Evolutionary conservation across 1,284 basidiomycete genomes (phyloP).

Genomic region (Malassezia caprae): DNA sequence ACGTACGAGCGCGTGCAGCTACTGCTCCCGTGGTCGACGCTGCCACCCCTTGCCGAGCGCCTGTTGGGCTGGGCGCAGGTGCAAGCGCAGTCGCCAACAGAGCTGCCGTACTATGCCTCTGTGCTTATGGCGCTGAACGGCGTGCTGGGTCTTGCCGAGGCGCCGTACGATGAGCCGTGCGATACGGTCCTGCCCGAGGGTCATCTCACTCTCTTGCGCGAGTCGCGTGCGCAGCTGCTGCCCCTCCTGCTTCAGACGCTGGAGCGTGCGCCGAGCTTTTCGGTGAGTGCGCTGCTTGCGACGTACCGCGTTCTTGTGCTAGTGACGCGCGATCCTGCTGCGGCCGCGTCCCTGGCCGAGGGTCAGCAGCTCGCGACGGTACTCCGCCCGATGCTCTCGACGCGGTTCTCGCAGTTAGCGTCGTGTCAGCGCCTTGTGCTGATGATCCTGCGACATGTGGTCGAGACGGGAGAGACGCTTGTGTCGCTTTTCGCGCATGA

Average conservation of each 20-base stretch:
- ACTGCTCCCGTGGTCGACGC: background rate
- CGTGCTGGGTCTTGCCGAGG: background rate
- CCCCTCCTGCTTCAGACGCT: constrained; percentile 37
- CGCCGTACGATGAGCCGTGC: constrained; percentile 47
- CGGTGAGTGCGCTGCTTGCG: constrained; percentile 30
- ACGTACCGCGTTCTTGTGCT: constrained; percentile 37
- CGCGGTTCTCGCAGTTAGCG: constrained; percentile 21
- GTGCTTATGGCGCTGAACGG: background rate
- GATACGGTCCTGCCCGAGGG: constrained; percentile 51
- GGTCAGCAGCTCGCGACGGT: constrained; percentile 29
- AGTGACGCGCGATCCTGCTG: constrained; percentile 25
- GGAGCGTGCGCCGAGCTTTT: constrained; percentile 33
- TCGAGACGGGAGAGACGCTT: constrained; percentile 66
- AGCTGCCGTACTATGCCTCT: background rate
- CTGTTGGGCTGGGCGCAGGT: background rate
- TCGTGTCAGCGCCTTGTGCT: constrained; percentile 71
- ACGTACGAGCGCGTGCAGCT: constrained; percentile 7
- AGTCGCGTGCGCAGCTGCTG: constrained; percentile 20
- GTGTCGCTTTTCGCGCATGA: constrained; percentile 69
- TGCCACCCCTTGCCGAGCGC: background rate
- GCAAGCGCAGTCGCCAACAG: background rate
- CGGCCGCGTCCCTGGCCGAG: constrained; percentile 23
- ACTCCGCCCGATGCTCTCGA: constrained; percentile 30
- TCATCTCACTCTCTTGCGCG: constrained; percentile 31
- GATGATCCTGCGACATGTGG: constrained; percentile 76